A percentile compares a stretch with the other conserved stretches of the same genome.
These are phyloP conservation scores for Fusarium pseudonygamai DNA, from an alignment of 2,329 filamentous ascomycete genomes.

Conservation along the genomic window DNA sequence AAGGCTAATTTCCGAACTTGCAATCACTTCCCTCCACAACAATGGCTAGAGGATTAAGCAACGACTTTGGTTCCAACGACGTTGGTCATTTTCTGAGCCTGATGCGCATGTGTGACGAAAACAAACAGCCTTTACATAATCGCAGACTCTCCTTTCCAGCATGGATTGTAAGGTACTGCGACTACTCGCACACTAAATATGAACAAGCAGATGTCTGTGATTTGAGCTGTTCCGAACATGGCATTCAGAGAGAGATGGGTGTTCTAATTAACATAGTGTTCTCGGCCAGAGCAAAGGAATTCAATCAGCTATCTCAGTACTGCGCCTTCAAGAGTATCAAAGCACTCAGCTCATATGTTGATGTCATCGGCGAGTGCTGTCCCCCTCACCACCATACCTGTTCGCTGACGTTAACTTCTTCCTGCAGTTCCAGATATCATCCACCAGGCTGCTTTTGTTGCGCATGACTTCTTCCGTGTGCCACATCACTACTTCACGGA, in stretches of 20 bases:
- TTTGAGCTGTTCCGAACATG: background rate
- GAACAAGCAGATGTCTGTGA: background rate
- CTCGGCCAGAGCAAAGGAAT: background rate
- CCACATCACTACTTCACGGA: background rate
- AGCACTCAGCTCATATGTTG: background rate
- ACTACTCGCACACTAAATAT: background rate
- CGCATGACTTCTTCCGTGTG: fast-evolving
- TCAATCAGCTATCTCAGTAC: background rate
- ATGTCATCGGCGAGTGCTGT: background rate
- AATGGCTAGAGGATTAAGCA: background rate
- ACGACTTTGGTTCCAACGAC: background rate
- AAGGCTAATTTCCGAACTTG: too few species aligned
- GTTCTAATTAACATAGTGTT: background rate
- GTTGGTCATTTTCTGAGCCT: background rate
- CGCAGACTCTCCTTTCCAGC: fast-evolving
- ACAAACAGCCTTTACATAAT: fast-evolving
- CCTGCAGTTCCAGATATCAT: background rate
- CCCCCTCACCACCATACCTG: too few species aligned
- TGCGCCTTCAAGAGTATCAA: background rate
- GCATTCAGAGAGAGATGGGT: background rate
- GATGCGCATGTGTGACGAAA: background rate
- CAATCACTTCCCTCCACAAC: too few species aligned
- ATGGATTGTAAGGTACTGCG: background rate
- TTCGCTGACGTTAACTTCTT: too few species aligned
- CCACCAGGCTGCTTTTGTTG: background rate